These are phyloP conservation scores for Eremothecium coryli DNA, from an alignment of 1,139 yeast genomes.

Conservation along the genomic window DNA sequence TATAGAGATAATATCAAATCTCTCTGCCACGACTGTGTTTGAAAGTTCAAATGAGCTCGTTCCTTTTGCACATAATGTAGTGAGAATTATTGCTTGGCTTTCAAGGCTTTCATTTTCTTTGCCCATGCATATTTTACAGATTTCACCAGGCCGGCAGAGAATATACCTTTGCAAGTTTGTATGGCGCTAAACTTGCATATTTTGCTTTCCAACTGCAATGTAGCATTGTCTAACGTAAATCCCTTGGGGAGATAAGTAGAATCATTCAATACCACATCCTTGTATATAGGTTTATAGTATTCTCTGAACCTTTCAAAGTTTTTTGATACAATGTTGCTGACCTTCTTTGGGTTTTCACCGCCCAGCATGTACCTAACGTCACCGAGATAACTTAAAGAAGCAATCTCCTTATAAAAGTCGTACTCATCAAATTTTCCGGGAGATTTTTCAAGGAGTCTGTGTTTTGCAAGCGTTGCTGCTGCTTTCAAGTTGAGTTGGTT, in stretches of 20 bases:
- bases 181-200: conserved; percentile 61
- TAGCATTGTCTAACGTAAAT: conserved; percentile 31
- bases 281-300: conserved; percentile 59
- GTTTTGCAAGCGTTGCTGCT: conserved; percentile 63
- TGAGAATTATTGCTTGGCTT: conserved; percentile 11
- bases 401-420: conserved; percentile 65
- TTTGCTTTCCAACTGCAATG: conserved; percentile 42
- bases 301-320: conserved; percentile 61
- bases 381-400: conserved; percentile 78
- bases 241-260: conserved; percentile 33
- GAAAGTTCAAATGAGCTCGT: no score
- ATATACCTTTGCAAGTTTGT: conserved; percentile 74
- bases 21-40: no score
- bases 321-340: conserved; percentile 70
- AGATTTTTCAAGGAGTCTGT: conserved; percentile 39
- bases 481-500: conserved; percentile 70
- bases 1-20: no score
- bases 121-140: conserved; percentile 72
- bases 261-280: conserved; percentile 35
- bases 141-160: conserved; percentile 76
- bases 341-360: conserved; percentile 87
- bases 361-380: conserved; percentile 83
- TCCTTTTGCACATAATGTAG: no score
- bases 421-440: conserved; percentile 45
- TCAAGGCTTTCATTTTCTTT: conserved; percentile 41